Conservation (phyloP, 1,139 yeast species). For the Suhomyces bokatorum region DNA sequence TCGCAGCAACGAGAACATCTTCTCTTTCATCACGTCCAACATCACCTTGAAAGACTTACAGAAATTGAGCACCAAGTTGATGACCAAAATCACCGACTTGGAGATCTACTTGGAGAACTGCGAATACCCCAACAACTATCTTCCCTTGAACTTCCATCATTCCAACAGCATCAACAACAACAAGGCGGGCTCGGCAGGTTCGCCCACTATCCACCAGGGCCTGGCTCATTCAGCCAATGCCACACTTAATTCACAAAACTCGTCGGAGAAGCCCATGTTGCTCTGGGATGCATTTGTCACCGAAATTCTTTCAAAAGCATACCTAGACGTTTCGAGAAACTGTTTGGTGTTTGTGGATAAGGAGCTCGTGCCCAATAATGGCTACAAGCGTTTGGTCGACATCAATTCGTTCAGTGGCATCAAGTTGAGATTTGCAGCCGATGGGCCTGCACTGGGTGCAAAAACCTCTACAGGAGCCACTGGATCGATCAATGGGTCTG, state of each 20-base stretch:
- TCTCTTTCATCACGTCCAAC: conserved; percentile 47
- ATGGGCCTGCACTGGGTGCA: conserved; percentile 9
- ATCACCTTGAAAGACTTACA: conserved; percentile 50
- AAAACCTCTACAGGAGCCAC: conserved; percentile 1
- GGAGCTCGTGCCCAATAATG: conserved; percentile 17
- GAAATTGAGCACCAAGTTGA: conserved; percentile 44
- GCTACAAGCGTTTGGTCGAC: conserved; percentile 17
- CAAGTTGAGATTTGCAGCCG: conserved; percentile 34
- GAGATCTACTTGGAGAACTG: conserved; percentile 37
- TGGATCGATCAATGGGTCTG: neutral
- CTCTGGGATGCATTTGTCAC: conserved; percentile 22
- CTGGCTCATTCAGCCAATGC: conserved; percentile 4
- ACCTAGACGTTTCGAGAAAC: conserved; percentile 36
- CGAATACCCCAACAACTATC: conserved; percentile 43
- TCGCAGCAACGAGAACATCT: conserved; percentile 45
- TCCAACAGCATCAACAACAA: conserved; percentile 8
- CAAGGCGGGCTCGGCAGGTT: conserved; percentile 6
- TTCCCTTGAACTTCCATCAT: conserved; percentile 9
- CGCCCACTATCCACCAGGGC: conserved; percentile 2
- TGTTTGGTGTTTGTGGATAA: conserved; percentile 30
- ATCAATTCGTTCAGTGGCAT: conserved; percentile 33
- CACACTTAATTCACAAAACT: conserved; percentile 4
- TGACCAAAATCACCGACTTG: conserved; percentile 35
- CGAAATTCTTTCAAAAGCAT: conserved; percentile 33
- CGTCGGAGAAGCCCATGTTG: conserved; percentile 3